Percentiles rank a stretch among this genome's conserved stretches.
These are phyloP conservation scores for Pleurotus platypus DNA, from an alignment of 768 basidiomycete genomes.

Conservation along the genomic window DNA sequence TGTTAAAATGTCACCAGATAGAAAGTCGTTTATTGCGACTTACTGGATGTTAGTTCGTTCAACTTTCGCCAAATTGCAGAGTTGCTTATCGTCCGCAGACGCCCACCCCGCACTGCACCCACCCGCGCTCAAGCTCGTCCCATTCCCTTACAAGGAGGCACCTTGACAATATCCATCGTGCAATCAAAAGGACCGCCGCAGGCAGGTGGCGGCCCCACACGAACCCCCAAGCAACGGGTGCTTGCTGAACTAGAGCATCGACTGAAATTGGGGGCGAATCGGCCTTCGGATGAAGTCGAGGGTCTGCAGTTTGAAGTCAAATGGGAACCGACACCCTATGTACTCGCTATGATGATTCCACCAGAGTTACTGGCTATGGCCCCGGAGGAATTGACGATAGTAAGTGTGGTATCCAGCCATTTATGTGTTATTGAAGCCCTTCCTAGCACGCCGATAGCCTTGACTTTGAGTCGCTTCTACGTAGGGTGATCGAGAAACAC, in stretches of 20 bases:
- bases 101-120: slow-evolving; percentile 27
- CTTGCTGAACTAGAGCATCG: slow-evolving; percentile 62
- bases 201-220: slow-evolving; percentile 40
- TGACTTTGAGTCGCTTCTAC: slow-evolving; percentile 71
- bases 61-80: background rate
- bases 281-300: slow-evolving; percentile 76
- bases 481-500: slow-evolving; percentile 62
- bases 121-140: slow-evolving; percentile 23
- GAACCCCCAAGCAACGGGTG: slow-evolving; percentile 50
- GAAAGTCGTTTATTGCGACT: slow-evolving; percentile 65
- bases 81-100: slow-evolving; percentile 22
- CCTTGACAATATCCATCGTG: slow-evolving; percentile 67
- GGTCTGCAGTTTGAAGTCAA: slow-evolving; percentile 61
- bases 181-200: slow-evolving; percentile 39
- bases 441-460: slow-evolving; percentile 62
- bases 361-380: slow-evolving; percentile 41
- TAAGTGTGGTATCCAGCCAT: slow-evolving; percentile 31
- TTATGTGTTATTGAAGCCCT: background rate
- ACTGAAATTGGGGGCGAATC: slow-evolving; percentile 50
- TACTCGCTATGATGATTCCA: slow-evolving; percentile 58
- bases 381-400: slow-evolving; percentile 47
- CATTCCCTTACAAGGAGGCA: slow-evolving; percentile 65
- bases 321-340: slow-evolving; percentile 74
- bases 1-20: slow-evolving; percentile 65
- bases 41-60: slow-evolving; percentile 77